Evolutionary conservation across 177 flowering plant species (phyloP), one percentile per base, ranked within the genome.

Genomic region (Vitis hybrid): DNA sequence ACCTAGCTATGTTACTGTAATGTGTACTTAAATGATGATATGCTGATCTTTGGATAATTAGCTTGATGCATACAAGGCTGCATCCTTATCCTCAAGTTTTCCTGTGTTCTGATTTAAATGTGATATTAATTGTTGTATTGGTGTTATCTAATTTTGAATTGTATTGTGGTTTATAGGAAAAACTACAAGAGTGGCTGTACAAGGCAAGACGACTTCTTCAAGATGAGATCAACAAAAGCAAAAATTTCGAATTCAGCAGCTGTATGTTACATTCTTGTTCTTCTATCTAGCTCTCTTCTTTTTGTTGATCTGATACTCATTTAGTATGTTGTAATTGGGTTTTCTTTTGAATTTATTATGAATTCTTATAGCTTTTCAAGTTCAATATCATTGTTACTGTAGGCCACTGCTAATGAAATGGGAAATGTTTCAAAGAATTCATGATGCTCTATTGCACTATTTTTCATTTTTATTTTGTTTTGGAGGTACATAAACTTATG

Each of bases 131-230:
- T 52, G 3, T 27, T 49, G 6, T 9, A 35, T 24, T 66, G 17
- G 17, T 12, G 60, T 18, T 62, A 2, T 15, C 7, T 49, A 59
- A 24, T 48, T 56, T 9, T 11, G 7, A n/a, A 56, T 14, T 55
- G 14, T 46, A 2, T 67, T 61, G 59, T 46, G 70, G 2, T 27
- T 63, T 77, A 6, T 66, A 94, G 98, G 98, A 94, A 63, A 94
- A 87, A 77, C 75, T 94, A 55, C 92, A 92, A 72, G 95, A 90
- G 11, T 94, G 97, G 97, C 78, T 95, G 15, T 66, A 60, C 55
- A 91, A 78, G 74, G 77, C 65, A 9, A 86, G 82, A 75, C 71
- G 73, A 27, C 68, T 72, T 52, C 79, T 95, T 74, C 74, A 70
- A 69, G 90, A 85, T 7, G 91, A 85, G 77, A 75, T 88, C 6